phyloP scores from a whole-genome alignment of 768 basidiomycete genomes.

The Xerocomus brunneocitrinus region DNA sequence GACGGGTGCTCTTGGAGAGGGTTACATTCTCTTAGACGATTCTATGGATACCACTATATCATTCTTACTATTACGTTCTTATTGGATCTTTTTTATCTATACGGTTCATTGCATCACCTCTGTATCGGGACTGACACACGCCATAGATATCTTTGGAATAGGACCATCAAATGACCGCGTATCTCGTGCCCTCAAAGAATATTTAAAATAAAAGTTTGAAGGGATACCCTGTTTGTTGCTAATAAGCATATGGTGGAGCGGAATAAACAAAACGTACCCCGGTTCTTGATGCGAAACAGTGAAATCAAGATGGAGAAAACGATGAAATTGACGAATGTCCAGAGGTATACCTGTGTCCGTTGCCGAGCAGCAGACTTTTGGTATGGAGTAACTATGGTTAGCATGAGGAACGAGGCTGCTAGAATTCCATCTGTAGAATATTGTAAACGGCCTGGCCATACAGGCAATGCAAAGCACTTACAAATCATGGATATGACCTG shows the following conservation, averaged over 20 bases:
- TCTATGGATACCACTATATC: slow-evolving; percentile 19
- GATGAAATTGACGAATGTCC: slow-evolving; percentile 76
- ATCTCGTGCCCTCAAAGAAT: not conserved
- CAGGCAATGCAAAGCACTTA: slow-evolving; percentile 39
- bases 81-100: slow-evolving; percentile 24
- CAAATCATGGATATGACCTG: slow-evolving; percentile 84
- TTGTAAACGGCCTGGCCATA: not conserved
- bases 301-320: slow-evolving; percentile 85
- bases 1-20: not conserved
- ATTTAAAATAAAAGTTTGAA: slow-evolving; percentile 69
- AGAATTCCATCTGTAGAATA: slow-evolving; percentile 71
- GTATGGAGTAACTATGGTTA: slow-evolving; percentile 77
- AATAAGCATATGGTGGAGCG: slow-evolving; percentile 1
- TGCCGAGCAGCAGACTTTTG: slow-evolving; percentile 71
- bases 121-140: not conserved
- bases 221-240: slow-evolving; percentile 56
- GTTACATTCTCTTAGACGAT: not conserved
- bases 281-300: slow-evolving; percentile 87
- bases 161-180: not conserved
- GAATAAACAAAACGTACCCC: slow-evolving; percentile 44
- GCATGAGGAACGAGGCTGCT: slow-evolving; percentile 71
- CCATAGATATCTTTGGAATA: slow-evolving; percentile 1
- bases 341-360: slow-evolving; percentile 83
- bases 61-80: slow-evolving; percentile 11
- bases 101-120: slow-evolving; percentile 9